Evolutionary conservation across 2,329 filamentous ascomycete genomes (phyloP).

Genomic region (Fusarium denticulatum): DNA sequence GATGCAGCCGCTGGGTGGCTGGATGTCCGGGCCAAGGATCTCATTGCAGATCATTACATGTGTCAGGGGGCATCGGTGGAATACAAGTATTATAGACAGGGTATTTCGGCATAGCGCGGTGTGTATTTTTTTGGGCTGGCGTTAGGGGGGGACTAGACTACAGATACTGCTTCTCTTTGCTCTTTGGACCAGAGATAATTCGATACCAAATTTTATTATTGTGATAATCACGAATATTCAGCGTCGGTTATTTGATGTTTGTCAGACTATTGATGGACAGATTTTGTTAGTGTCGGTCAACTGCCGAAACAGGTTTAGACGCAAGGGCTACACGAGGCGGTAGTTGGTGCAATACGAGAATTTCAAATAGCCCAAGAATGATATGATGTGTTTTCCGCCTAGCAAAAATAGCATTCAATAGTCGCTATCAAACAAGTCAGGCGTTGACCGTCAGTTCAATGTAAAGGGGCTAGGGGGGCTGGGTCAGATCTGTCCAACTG

Average conservation of each 20-base stretch:
- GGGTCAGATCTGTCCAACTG: no score
- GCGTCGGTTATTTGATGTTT: not conserved
- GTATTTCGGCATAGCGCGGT: conserved; percentile 10
- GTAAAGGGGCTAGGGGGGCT: no score
- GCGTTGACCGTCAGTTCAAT: not conserved
- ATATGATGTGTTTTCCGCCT: not conserved
- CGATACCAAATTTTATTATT: not conserved
- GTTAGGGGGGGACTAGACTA: conserved; percentile 4
- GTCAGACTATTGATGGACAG: not conserved
- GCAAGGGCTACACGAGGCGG: not conserved
- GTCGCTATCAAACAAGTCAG: not conserved
- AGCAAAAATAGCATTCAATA: not conserved
- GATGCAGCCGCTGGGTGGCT: conserved; percentile 36
- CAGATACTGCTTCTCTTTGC: not conserved
- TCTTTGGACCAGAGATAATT: not conserved
- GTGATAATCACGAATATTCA: not conserved
- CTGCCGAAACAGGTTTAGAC: conserved; percentile 5
- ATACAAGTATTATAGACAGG: conserved; percentile 29
- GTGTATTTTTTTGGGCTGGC: conserved; percentile 1
- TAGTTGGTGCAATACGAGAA: not conserved
- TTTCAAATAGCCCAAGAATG: not conserved
- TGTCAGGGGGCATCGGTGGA: conserved; percentile 25
- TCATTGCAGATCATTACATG: conserved; percentile 34
- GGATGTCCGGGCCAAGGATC: conserved; percentile 32
- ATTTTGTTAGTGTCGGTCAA: not conserved